Conservation (phyloP, 2,329 filamentous ascomycete species). For the Diaporthe eres region DNA sequence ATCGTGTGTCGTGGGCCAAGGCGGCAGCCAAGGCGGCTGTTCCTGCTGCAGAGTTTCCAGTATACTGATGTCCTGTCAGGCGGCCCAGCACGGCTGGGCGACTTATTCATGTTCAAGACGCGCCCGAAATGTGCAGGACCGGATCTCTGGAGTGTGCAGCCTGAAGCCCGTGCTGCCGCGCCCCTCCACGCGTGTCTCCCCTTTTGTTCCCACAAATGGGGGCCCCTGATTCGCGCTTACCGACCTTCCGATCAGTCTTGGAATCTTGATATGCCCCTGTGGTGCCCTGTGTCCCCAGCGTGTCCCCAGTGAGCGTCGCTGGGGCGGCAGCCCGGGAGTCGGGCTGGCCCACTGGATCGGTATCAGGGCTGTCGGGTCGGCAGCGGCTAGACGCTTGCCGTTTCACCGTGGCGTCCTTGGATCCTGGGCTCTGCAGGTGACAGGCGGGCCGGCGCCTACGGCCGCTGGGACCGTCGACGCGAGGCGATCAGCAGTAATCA, state of each 20-base stretch:
- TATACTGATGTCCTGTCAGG: background rate
- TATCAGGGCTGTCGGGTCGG: slow-evolving; percentile 36
- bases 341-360: slow-evolving; percentile 37
- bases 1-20: slow-evolving; percentile 5
- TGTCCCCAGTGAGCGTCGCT: background rate
- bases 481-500: slow-evolving; percentile 34
- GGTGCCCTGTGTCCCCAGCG: background rate
- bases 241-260: slow-evolving; percentile 25
- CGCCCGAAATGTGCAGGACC: slow-evolving; percentile 19
- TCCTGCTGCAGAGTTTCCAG: slow-evolving; percentile 3
- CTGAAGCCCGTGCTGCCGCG: background rate
- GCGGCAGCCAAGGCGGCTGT: slow-evolving; percentile 10
- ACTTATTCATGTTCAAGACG: slow-evolving; percentile 25
- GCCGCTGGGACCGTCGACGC: background rate
- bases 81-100: background rate
- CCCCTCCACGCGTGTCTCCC: background rate
- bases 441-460: slow-evolving; percentile 22
- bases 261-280: background rate
- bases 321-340: slow-evolving; percentile 37
- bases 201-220: slow-evolving; percentile 30
- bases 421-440: slow-evolving; percentile 29
- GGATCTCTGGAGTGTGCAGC: slow-evolving; percentile 5
- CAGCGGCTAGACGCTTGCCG: slow-evolving; percentile 34
- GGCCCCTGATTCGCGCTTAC: slow-evolving; percentile 11
- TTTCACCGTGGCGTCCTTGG: slow-evolving; percentile 33